Conservation (phyloP, 495 filamentous ascomycete genomes). For the Cudoniella acicularis region DNA sequence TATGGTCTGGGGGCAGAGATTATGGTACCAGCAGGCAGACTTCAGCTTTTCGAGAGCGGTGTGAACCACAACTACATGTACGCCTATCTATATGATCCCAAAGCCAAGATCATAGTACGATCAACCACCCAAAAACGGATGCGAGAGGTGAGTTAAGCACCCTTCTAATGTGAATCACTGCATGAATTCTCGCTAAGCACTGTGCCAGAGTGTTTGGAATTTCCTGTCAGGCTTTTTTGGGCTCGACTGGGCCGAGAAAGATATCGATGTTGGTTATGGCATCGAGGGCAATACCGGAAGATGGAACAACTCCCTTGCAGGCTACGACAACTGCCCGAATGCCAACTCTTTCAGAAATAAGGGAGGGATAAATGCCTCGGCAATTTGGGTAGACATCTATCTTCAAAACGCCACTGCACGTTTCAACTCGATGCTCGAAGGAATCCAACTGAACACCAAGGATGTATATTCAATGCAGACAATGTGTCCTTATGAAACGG, state of each 20-base stretch:
- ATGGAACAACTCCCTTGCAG: slow-evolving; percentile 49
- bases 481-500: slow-evolving; percentile 53
- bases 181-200: slow-evolving; percentile 36
- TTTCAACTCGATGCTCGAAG: slow-evolving; percentile 40
- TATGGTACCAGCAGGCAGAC: slow-evolving; percentile 65
- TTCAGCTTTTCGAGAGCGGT: slow-evolving; percentile 71
- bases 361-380: slow-evolving; percentile 66
- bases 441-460: slow-evolving; percentile 46
- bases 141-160: slow-evolving; percentile 65
- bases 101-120: slow-evolving; percentile 58
- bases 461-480: slow-evolving; percentile 55
- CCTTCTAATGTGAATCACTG: slow-evolving; percentile 43
- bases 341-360: slow-evolving; percentile 60
- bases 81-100: slow-evolving; percentile 53
- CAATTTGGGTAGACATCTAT: slow-evolving; percentile 32
- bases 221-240: slow-evolving; percentile 69
- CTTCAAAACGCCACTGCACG: slow-evolving; percentile 44
- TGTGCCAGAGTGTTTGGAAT: slow-evolving; percentile 64
- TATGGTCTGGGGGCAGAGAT: slow-evolving; percentile 74
- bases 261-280: background rate
- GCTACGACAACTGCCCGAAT: slow-evolving; percentile 43
- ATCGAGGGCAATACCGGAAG: slow-evolving; percentile 30
- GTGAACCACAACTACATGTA: slow-evolving; percentile 59
- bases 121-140: slow-evolving; percentile 56
- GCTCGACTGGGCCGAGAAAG: slow-evolving; percentile 52